These are phyloP conservation scores for Paracorniculantispora psalliotae DNA, from an alignment of 2,329 filamentous ascomycete genomes.

Conservation along the genomic window DNA sequence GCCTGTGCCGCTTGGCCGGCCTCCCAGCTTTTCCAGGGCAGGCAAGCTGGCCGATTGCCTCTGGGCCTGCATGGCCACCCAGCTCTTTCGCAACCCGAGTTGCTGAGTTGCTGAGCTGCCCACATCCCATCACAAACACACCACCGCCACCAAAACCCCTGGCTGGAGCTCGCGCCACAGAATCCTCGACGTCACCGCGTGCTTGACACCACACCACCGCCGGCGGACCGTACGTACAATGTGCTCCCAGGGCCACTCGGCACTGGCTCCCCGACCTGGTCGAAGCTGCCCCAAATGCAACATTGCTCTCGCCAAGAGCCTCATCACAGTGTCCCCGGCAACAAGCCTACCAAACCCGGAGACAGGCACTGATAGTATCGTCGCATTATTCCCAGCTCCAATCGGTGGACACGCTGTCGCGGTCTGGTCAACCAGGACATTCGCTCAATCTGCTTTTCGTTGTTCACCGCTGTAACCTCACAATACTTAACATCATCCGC, in stretches of 20 bases:
- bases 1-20: background rate
- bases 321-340: background rate
- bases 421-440: background rate
- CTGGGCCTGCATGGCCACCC: background rate
- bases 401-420: no score
- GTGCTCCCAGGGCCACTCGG: background rate
- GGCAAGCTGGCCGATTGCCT: background rate
- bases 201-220: background rate
- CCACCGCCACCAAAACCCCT: background rate
- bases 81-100: background rate
- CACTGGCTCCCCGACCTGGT: background rate
- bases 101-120: no score
- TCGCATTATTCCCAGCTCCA: no score
- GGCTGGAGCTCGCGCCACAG: conserved; percentile 1
- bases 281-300: background rate
- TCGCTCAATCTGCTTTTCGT: background rate
- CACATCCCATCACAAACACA: background rate
- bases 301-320: background rate
- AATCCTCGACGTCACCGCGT: conserved; percentile 6
- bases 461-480: background rate
- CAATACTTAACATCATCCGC: background rate
- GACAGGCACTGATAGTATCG: no score
- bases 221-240: no score
- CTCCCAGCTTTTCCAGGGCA: background rate
- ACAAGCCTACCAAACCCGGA: background rate